Conservation (phyloP, 768 basidiomycete genomes). For the Pleurotus pulmonarius region DNA sequence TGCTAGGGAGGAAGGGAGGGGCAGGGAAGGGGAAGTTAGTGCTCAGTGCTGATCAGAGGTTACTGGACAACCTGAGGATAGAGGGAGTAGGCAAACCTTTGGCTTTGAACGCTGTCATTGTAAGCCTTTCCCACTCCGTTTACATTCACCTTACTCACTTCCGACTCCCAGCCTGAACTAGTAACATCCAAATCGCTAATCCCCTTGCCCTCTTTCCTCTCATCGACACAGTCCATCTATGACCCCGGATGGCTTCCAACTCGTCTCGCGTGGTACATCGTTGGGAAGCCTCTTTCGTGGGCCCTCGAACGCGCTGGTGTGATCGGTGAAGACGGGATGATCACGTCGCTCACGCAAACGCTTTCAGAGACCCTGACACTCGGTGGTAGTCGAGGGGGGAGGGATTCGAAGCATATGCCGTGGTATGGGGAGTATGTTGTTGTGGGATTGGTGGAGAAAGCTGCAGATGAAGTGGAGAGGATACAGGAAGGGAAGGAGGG, state of each 20-base stretch:
- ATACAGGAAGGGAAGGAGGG: constrained; percentile 36
- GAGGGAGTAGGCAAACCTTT: constrained; percentile 76
- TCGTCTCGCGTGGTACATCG: constrained; percentile 64
- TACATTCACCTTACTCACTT: constrained; percentile 4
- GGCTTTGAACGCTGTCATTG: constrained; percentile 66
- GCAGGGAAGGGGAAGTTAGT: constrained; percentile 42
- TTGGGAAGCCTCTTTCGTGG: constrained; percentile 86
- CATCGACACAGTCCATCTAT: constrained; percentile 57
- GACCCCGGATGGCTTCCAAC: constrained; percentile 60
- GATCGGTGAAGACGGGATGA: constrained; percentile 56
- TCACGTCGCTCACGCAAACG: constrained; percentile 14
- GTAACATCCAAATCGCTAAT: constrained; percentile 54
- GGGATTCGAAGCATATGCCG: constrained; percentile 18
- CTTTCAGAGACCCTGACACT: constrained; percentile 17
- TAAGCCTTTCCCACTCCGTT: constrained; percentile 36
- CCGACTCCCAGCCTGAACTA: constrained; percentile 34
- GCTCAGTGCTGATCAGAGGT: constrained; percentile 46
- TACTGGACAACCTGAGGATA: constrained; percentile 59
- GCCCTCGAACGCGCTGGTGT: constrained; percentile 76
- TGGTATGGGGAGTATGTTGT: constrained; percentile 76
- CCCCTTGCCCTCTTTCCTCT: constrained; percentile 51
- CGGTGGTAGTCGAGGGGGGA: neutral
- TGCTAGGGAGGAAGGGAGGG: no score
- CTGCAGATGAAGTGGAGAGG: constrained; percentile 54
- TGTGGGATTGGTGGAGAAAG: constrained; percentile 57